Percentiles rank a stretch among this genome's conserved stretches.
Evolutionary conservation across 495 filamentous ascomycete genomes (phyloP).

Genomic region (Sordaria brevicollis): DNA sequence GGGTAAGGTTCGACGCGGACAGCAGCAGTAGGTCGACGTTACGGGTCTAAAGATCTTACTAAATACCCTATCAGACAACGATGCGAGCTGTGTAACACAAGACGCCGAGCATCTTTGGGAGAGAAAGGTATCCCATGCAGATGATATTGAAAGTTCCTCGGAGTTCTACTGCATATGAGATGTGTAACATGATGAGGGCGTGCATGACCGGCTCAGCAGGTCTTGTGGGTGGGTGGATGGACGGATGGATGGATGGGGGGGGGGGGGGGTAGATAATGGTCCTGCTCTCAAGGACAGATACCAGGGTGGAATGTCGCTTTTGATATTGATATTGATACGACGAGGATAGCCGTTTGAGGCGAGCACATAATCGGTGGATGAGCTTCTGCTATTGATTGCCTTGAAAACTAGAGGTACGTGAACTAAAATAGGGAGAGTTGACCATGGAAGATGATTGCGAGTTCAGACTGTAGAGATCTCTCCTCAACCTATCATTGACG

Average conservation of each 20-base stretch:
- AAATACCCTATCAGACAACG: background rate
- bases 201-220: background rate
- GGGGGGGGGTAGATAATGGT: background rate
- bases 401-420: background rate
- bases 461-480: background rate
- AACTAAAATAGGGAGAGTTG: background rate
- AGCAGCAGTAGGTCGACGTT: background rate
- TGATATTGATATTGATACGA: background rate
- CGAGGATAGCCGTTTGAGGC: background rate
- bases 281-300: background rate
- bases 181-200: background rate
- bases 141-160: conserved; percentile 1
- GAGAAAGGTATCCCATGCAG: background rate
- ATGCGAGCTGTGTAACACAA: background rate
- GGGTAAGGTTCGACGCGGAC: background rate
- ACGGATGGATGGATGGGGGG: background rate
- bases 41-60: background rate
- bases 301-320: background rate
- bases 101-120: background rate
- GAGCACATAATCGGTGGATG: background rate
- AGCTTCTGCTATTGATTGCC: background rate
- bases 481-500: background rate
- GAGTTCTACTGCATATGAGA: background rate
- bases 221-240: background rate
- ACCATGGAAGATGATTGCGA: background rate